Evolutionary conservation across 2,329 filamentous ascomycete species (phyloP), one percentile per base, ranked within the genome.

Genomic region (Sclerotinia minor): DNA sequence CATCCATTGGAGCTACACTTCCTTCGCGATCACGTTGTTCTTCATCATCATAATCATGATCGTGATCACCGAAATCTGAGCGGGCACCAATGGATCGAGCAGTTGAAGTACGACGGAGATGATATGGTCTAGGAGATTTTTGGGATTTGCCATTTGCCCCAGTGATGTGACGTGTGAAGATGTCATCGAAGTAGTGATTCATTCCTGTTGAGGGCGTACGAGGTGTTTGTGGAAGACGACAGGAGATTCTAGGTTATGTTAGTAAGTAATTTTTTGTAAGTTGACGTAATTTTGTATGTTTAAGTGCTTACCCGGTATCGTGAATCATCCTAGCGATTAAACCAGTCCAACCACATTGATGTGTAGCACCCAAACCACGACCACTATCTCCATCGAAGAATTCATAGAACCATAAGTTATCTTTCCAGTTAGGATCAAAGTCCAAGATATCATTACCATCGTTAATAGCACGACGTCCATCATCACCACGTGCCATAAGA

Each of bases 261-360:
- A 87, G 83, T 75, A 44, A 47, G 24, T 26, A 29, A 41, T 52
- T 69, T 38, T 50, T 55, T 32, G 49, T 4, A 17, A 38, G 3
- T 11, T 11, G 11, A 8, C 5, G 32, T n/a, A 8, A 21, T 15
- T 7, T 38, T 21, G 35, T 9, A 32, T 17, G 38, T 41, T 41
- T 5, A 7, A 67, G 41, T 71, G 81, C 89, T 82, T 88, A 95
- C 92, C 94, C 94, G 73, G 94, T 97, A 76, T 98, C 95, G 75
- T 98, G 94, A 69, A 98, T 98, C 87, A 98, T 91, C 80, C 96
- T 94, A 35, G 94, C 94, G 78, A 98, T 93, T 73, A 98, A 80
- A 32, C 94, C 94, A 49, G 94, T 97, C 94, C 95, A 98, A 61
- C 94, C 94, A 76, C 92, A 97, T 79, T 98, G 95, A 79, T 98